Percentiles rank a stretch among this genome's conserved stretches.
Evolutionary conservation across 2,329 filamentous ascomycete species (phyloP).

Genomic region (Malbranchea zuffiana): DNA sequence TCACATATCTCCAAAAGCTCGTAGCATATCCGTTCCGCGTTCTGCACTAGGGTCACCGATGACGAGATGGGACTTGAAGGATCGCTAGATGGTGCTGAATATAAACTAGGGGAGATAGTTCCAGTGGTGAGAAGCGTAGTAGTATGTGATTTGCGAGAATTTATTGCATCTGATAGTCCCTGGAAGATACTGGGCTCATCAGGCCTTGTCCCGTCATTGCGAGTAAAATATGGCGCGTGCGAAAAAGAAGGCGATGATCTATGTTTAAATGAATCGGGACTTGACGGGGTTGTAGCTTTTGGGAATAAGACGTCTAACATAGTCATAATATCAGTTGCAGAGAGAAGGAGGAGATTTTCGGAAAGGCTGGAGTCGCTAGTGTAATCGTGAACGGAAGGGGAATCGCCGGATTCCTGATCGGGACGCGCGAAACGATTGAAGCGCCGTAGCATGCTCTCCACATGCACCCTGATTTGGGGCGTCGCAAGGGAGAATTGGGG

Average conservation of each 20-base stretch:
- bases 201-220: slow-evolving; percentile 16
- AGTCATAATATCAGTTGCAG: slow-evolving; percentile 66
- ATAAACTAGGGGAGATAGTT: slow-evolving; percentile 16
- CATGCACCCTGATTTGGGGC: slow-evolving; percentile 24
- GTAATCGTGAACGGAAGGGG: not conserved
- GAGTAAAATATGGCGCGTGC: slow-evolving; percentile 16
- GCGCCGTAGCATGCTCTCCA: slow-evolving; percentile 30
- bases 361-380: slow-evolving; percentile 51
- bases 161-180: slow-evolving; percentile 20
- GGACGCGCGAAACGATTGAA: slow-evolving; percentile 13
- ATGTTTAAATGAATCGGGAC: slow-evolving; percentile 19
- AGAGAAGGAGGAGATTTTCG: slow-evolving; percentile 36
- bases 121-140: slow-evolving; percentile 25
- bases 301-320: slow-evolving; percentile 77
- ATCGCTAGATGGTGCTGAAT: slow-evolving; percentile 11
- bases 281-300: slow-evolving; percentile 12
- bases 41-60: slow-evolving; percentile 21
- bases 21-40: slow-evolving; percentile 32
- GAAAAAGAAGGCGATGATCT: slow-evolving; percentile 22
- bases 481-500: slow-evolving; percentile 28
- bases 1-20: slow-evolving; percentile 31
- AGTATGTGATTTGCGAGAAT: slow-evolving; percentile 18
- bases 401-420: not conserved
- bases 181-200: slow-evolving; percentile 27
- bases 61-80: slow-evolving; percentile 14